Evolutionary conservation across 2,329 filamentous ascomycete genomes (phyloP).

Genomic region (Fusarium dlaminii): DNA sequence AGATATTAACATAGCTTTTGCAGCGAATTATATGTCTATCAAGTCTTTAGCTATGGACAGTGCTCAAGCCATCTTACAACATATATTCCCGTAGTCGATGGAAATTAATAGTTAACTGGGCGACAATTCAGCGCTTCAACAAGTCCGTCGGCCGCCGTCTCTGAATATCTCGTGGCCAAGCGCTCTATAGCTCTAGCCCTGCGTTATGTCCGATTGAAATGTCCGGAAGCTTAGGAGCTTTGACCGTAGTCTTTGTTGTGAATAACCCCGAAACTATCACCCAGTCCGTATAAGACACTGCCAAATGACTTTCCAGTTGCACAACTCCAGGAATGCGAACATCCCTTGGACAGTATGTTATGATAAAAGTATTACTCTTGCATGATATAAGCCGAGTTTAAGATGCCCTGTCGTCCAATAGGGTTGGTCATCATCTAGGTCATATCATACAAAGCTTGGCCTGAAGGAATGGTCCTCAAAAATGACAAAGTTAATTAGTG

Average conservation of each 20-base stretch:
- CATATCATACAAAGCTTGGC: neutral
- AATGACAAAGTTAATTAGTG: slow-evolving; percentile 11
- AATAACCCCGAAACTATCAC: neutral
- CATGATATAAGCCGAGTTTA: neutral
- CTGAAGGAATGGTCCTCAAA: neutral
- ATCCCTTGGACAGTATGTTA: neutral
- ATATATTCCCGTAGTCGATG: neutral
- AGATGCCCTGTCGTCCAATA: neutral
- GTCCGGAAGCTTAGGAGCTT: neutral
- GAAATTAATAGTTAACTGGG: slow-evolving; percentile 9
- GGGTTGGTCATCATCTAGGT: neutral
- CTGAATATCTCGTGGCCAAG: neutral
- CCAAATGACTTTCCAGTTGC: neutral
- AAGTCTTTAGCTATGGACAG: neutral
- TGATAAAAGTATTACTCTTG: neutral
- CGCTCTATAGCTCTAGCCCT: neutral
- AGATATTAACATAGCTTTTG: neutral
- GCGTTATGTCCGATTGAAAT: neutral
- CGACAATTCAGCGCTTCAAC: neutral
- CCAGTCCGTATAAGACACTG: neutral
- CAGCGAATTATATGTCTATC: neutral
- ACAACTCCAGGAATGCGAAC: slow-evolving; percentile 8
- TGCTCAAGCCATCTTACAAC: neutral
- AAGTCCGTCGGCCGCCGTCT: neutral
- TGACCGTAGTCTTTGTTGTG: neutral